Evolutionary conservation across 2,329 filamentous ascomycete species (phyloP).

Genomic region (Aspergillus arachidicola): DNA sequence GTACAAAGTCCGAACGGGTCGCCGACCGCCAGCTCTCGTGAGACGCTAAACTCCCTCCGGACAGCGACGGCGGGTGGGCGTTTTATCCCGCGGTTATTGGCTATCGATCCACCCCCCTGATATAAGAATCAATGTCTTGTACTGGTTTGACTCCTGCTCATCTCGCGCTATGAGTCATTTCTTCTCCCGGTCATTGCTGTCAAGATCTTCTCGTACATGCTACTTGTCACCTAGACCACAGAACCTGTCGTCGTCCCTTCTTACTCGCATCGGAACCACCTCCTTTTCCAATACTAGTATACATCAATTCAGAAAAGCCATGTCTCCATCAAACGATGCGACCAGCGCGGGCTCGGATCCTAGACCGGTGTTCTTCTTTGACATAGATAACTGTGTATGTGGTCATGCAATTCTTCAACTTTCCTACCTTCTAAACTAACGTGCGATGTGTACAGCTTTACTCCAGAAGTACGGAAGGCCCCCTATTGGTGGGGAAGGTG

Average conservation of each 20-base stretch:
- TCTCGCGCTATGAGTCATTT: conserved; percentile 2
- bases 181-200: background rate
- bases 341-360: conserved; percentile 33
- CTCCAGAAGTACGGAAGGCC: conserved; percentile 67
- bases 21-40: conserved; percentile 6
- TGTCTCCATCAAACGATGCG: conserved; percentile 19
- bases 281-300: conserved; percentile 3
- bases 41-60: conserved; percentile 21
- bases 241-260: background rate
- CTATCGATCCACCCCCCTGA: background rate
- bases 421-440: conserved; percentile 16
- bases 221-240: background rate
- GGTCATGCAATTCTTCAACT: background rate
- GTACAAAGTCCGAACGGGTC: conserved; percentile 2
- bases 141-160: background rate
- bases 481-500: background rate
- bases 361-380: conserved; percentile 71
- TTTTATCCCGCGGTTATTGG: background rate
- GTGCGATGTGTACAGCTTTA: conserved; percentile 62
- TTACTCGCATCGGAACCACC: conserved; percentile 2
- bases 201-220: background rate
- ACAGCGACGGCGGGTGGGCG: conserved; percentile 1
- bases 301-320: conserved; percentile 21
- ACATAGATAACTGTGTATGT: conserved; percentile 93
- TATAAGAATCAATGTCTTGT: background rate